Conservation (phyloP, 441 rosid species). For the Rhodomyrtus psidioides region DNA sequence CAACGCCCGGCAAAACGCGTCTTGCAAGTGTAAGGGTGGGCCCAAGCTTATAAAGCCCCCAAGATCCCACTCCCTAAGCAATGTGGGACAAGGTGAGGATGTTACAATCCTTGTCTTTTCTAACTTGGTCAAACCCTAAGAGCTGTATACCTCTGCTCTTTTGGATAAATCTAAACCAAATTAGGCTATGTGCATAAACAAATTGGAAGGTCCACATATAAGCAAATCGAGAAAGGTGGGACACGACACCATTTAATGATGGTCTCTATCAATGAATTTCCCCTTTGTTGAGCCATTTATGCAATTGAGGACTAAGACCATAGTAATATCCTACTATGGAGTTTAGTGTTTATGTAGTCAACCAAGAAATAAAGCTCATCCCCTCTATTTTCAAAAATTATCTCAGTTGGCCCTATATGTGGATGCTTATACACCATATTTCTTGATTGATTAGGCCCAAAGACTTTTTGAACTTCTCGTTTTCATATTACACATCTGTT, state of each 20-base stretch:
- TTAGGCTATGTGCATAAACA: not conserved
- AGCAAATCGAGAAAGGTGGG: not conserved
- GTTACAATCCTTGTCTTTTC: not conserved
- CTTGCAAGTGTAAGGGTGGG: too few species aligned
- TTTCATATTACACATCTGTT: not conserved
- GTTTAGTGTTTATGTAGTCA: constrained; percentile 23
- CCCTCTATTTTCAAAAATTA: not conserved
- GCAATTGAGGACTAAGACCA: constrained; percentile 27
- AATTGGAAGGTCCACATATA: not conserved
- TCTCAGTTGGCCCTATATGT: not conserved
- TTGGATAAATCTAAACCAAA: not conserved
- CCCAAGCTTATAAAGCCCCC: too few species aligned
- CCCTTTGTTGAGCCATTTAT: constrained; percentile 11
- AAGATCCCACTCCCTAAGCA: too few species aligned
- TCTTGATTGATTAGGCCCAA: not conserved
- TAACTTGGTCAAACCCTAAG: not conserved
- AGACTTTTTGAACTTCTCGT: not conserved
- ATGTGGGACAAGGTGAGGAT: too few species aligned
- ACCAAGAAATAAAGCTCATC: constrained; percentile 30
- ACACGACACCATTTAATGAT: constrained; percentile 10
- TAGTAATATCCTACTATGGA: not conserved
- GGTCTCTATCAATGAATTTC: constrained; percentile 10
- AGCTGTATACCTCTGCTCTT: not conserved
- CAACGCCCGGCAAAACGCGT: too few species aligned
- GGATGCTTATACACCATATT: not conserved